Evolutionary conservation across 202 grass and related monocot species (phyloP).

Genomic region (Elaeis oleifera): DNA sequence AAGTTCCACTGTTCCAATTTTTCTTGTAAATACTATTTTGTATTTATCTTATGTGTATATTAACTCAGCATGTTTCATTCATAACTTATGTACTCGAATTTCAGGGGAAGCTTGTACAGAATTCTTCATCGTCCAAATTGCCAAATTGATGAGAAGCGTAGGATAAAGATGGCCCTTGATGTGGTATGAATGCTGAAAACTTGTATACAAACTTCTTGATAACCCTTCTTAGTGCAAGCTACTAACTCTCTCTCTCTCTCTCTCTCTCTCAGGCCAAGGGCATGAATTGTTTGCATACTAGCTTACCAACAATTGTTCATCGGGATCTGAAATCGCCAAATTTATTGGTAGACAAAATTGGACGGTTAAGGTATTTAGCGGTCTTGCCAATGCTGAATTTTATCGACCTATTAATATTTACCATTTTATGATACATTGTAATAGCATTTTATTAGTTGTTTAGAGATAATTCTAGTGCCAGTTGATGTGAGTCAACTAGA

Average conservation of each 20-base stretch:
- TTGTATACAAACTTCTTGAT: too few relatives aligned
- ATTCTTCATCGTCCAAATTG: conserved; percentile 95
- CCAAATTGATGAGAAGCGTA: conserved; percentile 92
- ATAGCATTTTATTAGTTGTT: too few relatives aligned
- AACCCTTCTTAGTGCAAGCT: too few relatives aligned
- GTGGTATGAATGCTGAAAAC: conserved; percentile 57
- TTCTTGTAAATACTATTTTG: not conserved
- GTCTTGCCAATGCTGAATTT: conserved; percentile 6
- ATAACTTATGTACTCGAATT: not conserved
- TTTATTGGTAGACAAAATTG: conserved; percentile 98
- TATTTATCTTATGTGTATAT: not conserved
- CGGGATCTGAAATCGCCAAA: conserved; percentile 99
- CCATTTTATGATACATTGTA: too few relatives aligned
- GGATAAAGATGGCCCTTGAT: conserved; percentile 98
- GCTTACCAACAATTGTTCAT: conserved; percentile 88
- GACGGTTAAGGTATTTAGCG: conserved; percentile 74
- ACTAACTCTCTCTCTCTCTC: too few relatives aligned
- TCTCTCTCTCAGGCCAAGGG: conserved; percentile 59
- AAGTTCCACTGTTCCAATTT: too few relatives aligned
- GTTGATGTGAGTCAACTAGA: too few relatives aligned
- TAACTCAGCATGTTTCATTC: not conserved
- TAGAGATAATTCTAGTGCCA: too few relatives aligned
- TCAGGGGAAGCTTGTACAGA: conserved; percentile 97
- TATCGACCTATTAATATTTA: too few relatives aligned
- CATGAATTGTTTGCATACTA: conserved; percentile 95